Base-by-base conservation (phyloP, 371 early-diverging fungal species). In the Choanephora cucurbitarum region DNA sequence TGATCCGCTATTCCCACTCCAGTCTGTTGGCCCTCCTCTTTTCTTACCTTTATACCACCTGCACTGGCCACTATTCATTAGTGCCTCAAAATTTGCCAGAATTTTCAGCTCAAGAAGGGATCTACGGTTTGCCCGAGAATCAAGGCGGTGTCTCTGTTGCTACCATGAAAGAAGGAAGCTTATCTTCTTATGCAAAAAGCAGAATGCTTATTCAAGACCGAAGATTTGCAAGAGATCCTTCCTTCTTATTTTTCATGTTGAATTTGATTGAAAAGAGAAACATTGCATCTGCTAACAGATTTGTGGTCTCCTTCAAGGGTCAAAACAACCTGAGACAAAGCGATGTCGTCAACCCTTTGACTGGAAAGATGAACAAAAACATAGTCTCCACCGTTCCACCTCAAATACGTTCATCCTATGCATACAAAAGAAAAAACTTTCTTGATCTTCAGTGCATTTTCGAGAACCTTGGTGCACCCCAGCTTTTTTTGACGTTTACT, bases 151-250 rank as follows among this genome's bases (percentile, higher is more conserved):
- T 49, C 1, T 24, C 49, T 11, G 34, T 5, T 17, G 33, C 49
- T 0, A 34, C 52, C 1, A 23, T 17, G 18, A 49, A 49, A 1
- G 19, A 18, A 5, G 49, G 34, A 37, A 49, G 34, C 6, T 1
- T 49, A 9, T 18, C 17, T 11, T 7, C 4, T 1, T 34, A 31
- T 18, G 33, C 17, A 18, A 49, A 49, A 19, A 1, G 37, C 11
- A n/a, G 49, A 0, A 11, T 49, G 13, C 14, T 19, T 2, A 34
- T 6, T 2, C 18, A 34, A 19, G 55, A 48, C 41, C 13, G 48
- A 28, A n/a, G 42, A 37, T 55, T 46, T 39, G 37, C 55, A 13
- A 39, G 37, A 37, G 48, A 48, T 48, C 48, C 47, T 40, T 47
- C 47, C 1, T 47, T 48, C 21, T 11, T 47, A 11, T 55, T 52